Base-by-base conservation (phyloP, 1,284 basidiomycete species). In the Inonotus hispidus region DNA sequence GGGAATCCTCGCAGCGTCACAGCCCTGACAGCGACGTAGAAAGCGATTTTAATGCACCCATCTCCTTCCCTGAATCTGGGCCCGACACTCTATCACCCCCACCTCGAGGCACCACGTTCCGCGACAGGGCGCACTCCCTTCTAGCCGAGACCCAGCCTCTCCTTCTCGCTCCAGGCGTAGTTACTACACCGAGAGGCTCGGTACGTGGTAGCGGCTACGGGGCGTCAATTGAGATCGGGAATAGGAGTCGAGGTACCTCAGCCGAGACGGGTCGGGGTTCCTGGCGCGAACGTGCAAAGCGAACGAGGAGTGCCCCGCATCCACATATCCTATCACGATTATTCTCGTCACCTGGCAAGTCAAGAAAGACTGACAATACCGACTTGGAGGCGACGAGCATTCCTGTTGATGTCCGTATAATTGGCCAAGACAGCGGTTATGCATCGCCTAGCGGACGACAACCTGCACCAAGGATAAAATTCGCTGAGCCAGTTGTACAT, bases 401-500 rank as follows among this genome's bases (percentile, higher is more conserved):
- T 23, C 58, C 58, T 6, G 53, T 60, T 21, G 58, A 59, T 16
- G 27, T 59, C 11, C 57, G 38, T 21, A 19, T 46, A 10, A 43
- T 21, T 37, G 56, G 41, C 25, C 47, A 50, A 27, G 27, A 25
- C 11, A 25, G 45, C 27, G 19, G 11, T 10, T 37, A 27, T 35
- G 39, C 57, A 10, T 55, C 43, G 4, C 56, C 66, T 62, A 32
- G 56, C 60, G 11, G 64, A 54, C 45, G 56, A 56, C 45, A 58
- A 63, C 58, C 57, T 52, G 54, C 59, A 35, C 41, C 59, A 54
- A 64, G 14, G 64, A 46, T 25, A 39, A 70, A 64, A 8, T 65
- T 71, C 7, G 70, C 69, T 41, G 68, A 74, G 23, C 73, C 73
- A 56, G 77, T 76, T 58, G 83, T 27, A 13, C 25, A 60, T n/a